A percentile compares a stretch with the other conserved stretches of the same genome.
These are phyloP conservation scores for Trypanosoma platydactyli DNA, from an alignment of 208 protist genomes.

Conservation along the genomic window DNA sequence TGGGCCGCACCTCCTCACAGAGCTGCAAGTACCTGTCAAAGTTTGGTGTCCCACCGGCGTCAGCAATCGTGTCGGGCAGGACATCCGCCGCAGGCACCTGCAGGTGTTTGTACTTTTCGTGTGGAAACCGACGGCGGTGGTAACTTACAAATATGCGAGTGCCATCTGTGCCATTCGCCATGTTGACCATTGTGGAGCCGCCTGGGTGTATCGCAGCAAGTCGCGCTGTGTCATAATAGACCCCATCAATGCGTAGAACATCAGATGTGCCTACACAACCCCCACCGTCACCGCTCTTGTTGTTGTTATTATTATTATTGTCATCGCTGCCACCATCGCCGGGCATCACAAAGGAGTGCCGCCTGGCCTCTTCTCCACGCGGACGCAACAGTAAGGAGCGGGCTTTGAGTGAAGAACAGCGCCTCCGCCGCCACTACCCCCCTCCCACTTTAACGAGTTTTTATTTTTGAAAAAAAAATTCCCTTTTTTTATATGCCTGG, in stretches of 20 bases:
- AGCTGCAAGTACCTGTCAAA: slow-evolving; percentile 74
- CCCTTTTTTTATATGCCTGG: no score
- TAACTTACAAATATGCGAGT: slow-evolving; percentile 73
- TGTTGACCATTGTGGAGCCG: slow-evolving; percentile 65
- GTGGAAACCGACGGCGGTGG: slow-evolving; percentile 77
- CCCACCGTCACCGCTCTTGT: background rate
- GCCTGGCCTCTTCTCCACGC: no score
- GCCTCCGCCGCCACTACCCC: no score
- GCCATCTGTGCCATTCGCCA: slow-evolving; percentile 73
- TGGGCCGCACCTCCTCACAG: slow-evolving; percentile 45
- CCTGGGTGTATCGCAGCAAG: slow-evolving; percentile 64
- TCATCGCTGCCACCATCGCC: no score
- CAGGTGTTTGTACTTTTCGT: slow-evolving; percentile 57
- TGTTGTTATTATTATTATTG: no score
- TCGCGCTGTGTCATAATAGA: slow-evolving; percentile 78
- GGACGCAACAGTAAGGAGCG: no score
- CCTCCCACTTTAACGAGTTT: no score
- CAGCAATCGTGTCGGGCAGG: slow-evolving; percentile 37
- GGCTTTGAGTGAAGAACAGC: no score
- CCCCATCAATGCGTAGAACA: slow-evolving; percentile 71
- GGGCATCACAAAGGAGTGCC: no score
- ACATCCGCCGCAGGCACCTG: slow-evolving; percentile 53
- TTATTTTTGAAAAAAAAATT: no score
- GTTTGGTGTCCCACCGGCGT: slow-evolving; percentile 38
- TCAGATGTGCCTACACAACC: slow-evolving; percentile 18